These are phyloP conservation scores for Dimocarpus longan DNA, from an alignment of 345 rosid species.

Conservation along the genomic window DNA sequence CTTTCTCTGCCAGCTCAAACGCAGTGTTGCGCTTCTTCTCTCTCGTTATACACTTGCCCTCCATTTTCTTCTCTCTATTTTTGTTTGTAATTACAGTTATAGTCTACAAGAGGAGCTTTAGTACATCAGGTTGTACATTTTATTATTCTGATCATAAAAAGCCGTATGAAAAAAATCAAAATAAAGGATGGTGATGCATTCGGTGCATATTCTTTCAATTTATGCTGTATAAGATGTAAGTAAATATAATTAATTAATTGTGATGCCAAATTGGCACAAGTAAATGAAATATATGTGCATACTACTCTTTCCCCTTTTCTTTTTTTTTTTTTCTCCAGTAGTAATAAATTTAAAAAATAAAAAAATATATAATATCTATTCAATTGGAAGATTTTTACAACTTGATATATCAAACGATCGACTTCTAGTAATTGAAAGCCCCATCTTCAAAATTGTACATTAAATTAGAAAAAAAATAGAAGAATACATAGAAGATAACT, in stretches of 20 bases:
- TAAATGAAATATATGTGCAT: too few species aligned
- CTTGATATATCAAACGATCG: background rate
- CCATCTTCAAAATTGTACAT: slow-evolving; percentile 12
- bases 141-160: background rate
- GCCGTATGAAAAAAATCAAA: too few species aligned
- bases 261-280: background rate
- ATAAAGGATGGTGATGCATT: too few species aligned
- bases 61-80: background rate
- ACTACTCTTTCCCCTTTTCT: too few species aligned
- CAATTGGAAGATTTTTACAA: background rate
- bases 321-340: background rate
- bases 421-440: background rate
- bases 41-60: background rate
- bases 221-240: too few species aligned
- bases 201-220: too few species aligned
- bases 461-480: slow-evolving; percentile 6
- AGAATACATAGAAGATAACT: background rate
- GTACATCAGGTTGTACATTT: too few species aligned
- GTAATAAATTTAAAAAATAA: background rate
- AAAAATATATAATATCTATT: background rate
- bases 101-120: too few species aligned
- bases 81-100: background rate
- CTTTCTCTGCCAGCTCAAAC: slow-evolving; percentile 6
- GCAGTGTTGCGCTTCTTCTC: slow-evolving; percentile 13
- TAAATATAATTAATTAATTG: too few species aligned